phyloP scores from a whole-genome alignment of 1,139 yeast species.

The Taphrina flavorubra region DNA sequence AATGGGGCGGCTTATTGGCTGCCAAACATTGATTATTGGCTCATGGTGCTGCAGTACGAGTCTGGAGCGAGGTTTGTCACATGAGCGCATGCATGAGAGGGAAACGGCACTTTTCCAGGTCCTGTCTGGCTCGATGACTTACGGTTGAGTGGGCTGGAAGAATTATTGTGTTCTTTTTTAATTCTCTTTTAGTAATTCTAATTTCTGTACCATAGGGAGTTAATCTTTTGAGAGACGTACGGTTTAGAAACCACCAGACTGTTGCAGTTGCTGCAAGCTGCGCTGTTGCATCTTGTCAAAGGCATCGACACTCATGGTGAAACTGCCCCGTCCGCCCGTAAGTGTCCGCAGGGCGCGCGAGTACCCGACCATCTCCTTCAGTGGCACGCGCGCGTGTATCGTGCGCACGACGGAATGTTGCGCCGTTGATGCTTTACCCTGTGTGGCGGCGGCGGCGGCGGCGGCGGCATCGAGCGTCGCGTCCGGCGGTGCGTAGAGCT shows the following conservation, averaged over 20 bases:
- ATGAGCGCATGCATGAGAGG: background rate
- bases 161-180: no score
- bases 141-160: no score
- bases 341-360: constrained; percentile 74
- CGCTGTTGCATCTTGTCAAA: constrained; percentile 64
- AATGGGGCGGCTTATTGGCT: background rate
- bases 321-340: constrained; percentile 88
- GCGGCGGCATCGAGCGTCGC: constrained; percentile 53
- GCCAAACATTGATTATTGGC: no score
- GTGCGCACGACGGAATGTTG: constrained; percentile 53
- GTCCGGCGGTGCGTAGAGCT: constrained; percentile 54
- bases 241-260: constrained; percentile 6
- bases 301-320: constrained; percentile 75
- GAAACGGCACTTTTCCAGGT: no score
- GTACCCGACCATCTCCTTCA: constrained; percentile 90
- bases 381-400: constrained; percentile 78
- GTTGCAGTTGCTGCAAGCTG: constrained; percentile 11
- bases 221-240: background rate
- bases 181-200: constrained; percentile 6
- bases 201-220: constrained; percentile 6
- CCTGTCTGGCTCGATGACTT: background rate
- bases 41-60: background rate
- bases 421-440: no score
- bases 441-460: constrained; percentile 48
- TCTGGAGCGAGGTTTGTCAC: background rate